Percentiles rank a stretch among this genome's conserved stretches.
Evolutionary conservation across 768 basidiomycete genomes (phyloP).

Genomic region (Boletellus ananas): DNA sequence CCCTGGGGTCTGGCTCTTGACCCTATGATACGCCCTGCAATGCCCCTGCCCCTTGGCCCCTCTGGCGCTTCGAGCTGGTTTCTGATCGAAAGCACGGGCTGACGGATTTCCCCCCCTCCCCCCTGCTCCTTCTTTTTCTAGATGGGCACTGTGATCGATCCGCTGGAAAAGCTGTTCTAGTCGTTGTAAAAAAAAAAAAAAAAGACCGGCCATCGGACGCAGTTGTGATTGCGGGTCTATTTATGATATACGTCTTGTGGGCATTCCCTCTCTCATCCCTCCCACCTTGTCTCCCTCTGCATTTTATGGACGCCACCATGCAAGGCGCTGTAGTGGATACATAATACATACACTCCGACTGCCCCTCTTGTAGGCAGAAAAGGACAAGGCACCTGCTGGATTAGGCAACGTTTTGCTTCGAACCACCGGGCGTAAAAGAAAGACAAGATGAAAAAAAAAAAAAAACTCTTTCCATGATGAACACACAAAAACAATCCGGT

Average conservation of each 20-base stretch:
- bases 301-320: not conserved
- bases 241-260: not conserved
- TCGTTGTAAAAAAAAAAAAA: not conserved
- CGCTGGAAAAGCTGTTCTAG: slow-evolving; percentile 52
- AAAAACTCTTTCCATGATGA: not conserved
- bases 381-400: too few species aligned
- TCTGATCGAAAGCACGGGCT: not conserved
- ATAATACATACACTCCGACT: too few species aligned
- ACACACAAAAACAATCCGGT: slow-evolving; percentile 8
- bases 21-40: too few species aligned
- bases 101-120: not conserved
- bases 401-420: too few species aligned
- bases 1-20: too few species aligned
- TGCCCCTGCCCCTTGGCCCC: too few species aligned
- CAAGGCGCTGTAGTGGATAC: not conserved
- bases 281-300: too few species aligned
- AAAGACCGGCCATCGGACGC: not conserved
- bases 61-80: too few species aligned
- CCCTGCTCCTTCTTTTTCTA: slow-evolving; percentile 21
- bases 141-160: slow-evolving; percentile 71
- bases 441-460: not conserved
- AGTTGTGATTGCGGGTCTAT: not conserved
- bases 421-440: not conserved
- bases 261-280: too few species aligned
- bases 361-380: too few species aligned